Evolutionary conservation across 2,329 filamentous ascomycete genomes (phyloP).

Genomic region (Xylaria sp.): DNA sequence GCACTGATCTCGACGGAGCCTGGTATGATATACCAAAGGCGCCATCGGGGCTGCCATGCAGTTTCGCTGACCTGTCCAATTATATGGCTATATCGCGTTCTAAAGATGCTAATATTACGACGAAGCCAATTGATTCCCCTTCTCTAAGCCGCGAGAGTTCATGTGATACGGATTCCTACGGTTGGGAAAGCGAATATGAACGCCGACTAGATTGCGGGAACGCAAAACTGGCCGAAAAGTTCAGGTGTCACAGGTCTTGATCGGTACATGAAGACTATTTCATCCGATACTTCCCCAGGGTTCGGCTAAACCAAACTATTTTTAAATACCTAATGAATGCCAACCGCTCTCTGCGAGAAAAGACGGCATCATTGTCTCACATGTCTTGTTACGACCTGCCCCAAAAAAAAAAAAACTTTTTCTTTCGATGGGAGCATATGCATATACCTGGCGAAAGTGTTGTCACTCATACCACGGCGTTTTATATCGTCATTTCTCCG

Average conservation of each 20-base stretch:
- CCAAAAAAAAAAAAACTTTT: background rate
- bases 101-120: slow-evolving; percentile 43
- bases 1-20: slow-evolving; percentile 33
- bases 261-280: background rate
- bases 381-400: slow-evolving; percentile 14
- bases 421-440: slow-evolving; percentile 11
- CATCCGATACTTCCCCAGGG: background rate
- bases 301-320: background rate
- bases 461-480: slow-evolving; percentile 31
- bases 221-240: slow-evolving; percentile 24
- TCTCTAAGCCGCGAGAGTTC: slow-evolving; percentile 46
- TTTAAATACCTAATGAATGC: background rate
- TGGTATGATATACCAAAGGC: slow-evolving; percentile 21
- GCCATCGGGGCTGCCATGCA: slow-evolving; percentile 45
- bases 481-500: slow-evolving; percentile 19
- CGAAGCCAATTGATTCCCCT: slow-evolving; percentile 48
- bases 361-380: background rate
- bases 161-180: slow-evolving; percentile 58
- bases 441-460: slow-evolving; percentile 26
- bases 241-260: slow-evolving; percentile 45
- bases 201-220: slow-evolving; percentile 45
- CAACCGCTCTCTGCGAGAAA: background rate
- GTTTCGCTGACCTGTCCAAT: slow-evolving; percentile 55
- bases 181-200: slow-evolving; percentile 65
- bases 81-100: slow-evolving; percentile 52